phyloP scores from a whole-genome alignment of 139 green algal species.

The Chloropicon primus region DNA sequence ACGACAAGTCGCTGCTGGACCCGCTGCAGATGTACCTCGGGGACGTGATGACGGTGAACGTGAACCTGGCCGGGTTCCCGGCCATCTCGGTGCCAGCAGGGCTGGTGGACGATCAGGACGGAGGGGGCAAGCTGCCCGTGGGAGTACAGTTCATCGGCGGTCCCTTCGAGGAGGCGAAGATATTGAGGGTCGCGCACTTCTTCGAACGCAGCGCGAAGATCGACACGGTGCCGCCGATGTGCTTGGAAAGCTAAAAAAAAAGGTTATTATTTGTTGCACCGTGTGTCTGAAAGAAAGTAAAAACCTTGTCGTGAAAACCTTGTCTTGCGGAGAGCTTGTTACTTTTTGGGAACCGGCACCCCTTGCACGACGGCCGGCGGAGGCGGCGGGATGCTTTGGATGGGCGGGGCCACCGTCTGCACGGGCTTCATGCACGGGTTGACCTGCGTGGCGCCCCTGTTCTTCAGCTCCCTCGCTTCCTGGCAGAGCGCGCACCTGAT shows the following conservation, averaged over 20 bases:
- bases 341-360: background rate
- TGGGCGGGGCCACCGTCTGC: background rate
- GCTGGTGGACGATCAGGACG: slow-evolving; percentile 24
- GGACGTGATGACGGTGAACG: slow-evolving; percentile 92
- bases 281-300: too few relatives aligned
- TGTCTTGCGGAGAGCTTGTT: too few relatives aligned
- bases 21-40: slow-evolving; percentile 52
- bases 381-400: background rate
- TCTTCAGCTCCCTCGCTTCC: slow-evolving; percentile 22
- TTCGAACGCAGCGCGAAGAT: background rate
- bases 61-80: slow-evolving; percentile 80
- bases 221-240: background rate
- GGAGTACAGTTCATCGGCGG: background rate
- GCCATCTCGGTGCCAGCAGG: slow-evolving; percentile 59
- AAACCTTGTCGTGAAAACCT: too few relatives aligned
- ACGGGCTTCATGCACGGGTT: background rate
- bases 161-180: background rate
- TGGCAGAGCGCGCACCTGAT: slow-evolving; percentile 18
- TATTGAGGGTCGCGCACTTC: background rate
- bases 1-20: slow-evolving; percentile 58
- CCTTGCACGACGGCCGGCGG: background rate
- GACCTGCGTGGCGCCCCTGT: background rate
- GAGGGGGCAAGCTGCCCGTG: background rate
- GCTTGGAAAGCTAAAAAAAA: too few relatives aligned
- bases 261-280: too few relatives aligned